Conservation (phyloP, 2,329 filamentous ascomycete genomes). For the Penicillium crustosum region DNA sequence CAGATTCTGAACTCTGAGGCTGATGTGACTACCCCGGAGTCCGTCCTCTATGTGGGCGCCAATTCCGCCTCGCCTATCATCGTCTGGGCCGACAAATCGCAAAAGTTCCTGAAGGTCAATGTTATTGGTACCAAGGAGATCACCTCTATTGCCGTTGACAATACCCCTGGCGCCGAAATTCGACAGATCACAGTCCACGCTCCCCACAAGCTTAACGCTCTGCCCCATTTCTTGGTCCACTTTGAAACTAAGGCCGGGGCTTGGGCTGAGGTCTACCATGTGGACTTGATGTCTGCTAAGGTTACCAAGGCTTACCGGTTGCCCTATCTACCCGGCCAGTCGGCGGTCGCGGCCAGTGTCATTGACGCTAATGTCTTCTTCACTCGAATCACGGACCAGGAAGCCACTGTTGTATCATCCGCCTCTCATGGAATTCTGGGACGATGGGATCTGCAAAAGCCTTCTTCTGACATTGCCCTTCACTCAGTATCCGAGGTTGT, state of each 20-base stretch:
- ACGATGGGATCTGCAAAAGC: constrained; percentile 64
- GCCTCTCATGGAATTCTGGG: constrained; percentile 73
- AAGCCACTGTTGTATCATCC: constrained; percentile 73
- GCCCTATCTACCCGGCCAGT: constrained; percentile 66
- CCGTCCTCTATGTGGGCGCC: constrained; percentile 42
- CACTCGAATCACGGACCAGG: constrained; percentile 73
- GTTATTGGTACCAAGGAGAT: constrained; percentile 46
- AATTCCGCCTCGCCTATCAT: constrained; percentile 46
- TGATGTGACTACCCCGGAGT: constrained; percentile 57
- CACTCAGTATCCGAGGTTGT: constrained; percentile 81
- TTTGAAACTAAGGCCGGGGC: constrained; percentile 68
- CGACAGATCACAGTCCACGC: constrained; percentile 67
- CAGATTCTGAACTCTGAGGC: constrained; percentile 70
- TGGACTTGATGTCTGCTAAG: constrained; percentile 67
- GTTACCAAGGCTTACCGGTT: constrained; percentile 79
- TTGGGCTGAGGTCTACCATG: constrained; percentile 82
- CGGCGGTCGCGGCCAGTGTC: constrained; percentile 76
- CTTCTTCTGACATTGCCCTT: constrained; percentile 51
- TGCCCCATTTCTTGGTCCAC: constrained; percentile 82
- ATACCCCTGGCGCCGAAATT: constrained; percentile 46
- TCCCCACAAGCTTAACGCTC: constrained; percentile 67
- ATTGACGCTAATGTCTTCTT: constrained; percentile 84
- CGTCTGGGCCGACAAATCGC: constrained; percentile 46
- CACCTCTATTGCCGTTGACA: constrained; percentile 40
- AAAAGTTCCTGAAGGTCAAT: constrained; percentile 48